Base-by-base conservation (phyloP, 768 basidiomycete species). In the Amanita subjunquillea region DNA sequence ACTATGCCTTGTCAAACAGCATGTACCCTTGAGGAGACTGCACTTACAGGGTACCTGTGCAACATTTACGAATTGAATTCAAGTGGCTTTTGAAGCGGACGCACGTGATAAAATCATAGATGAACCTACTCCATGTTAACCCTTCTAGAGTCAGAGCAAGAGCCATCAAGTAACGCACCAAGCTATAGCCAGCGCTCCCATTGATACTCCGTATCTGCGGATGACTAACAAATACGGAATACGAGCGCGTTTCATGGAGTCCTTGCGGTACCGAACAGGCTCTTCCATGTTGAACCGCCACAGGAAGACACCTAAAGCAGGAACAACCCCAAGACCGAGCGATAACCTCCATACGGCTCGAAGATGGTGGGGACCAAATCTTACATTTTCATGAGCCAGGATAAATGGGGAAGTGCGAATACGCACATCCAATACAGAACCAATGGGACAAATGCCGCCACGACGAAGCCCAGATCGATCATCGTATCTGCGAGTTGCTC, bases 231-330 rank as follows among this genome's bases (percentile, higher is more conserved):
- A 55, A 62, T 93, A 92, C 0, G 92, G 92, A 51, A 90, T 85
- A 39, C 66, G 73, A 8, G 80, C 76, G 43, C 76, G 63, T 59
- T 81, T 87, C 88, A 94, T 92, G 0, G 87, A 83, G 65, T 88
- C 79, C 57, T 79, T 83, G 64, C 76, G 82, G 65, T 76, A 93
- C 15, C 80, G 72, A 10, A 72, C 72, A 1, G 91, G 89, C 60
- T 94, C 89, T 27, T 82, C 75, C 86, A 94, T 91, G 55, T 74
- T 78, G 50, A 91, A 62, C 57, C 92, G 89, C 91, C 92, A 94
- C 47, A 90, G 59, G 60, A 94, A 80, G n/a, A 94, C 85, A 6
- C 79, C 76, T 10, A 80, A 58, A 5, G 92, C 91, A 34, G 92
- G 92, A 51, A 95, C 62, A 38, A 85, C 70, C 32, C 92, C 92